Base-by-base conservation (phyloP, 371 early-diverging fungal genomes). In the Nosema muscidifuracis region DNA sequence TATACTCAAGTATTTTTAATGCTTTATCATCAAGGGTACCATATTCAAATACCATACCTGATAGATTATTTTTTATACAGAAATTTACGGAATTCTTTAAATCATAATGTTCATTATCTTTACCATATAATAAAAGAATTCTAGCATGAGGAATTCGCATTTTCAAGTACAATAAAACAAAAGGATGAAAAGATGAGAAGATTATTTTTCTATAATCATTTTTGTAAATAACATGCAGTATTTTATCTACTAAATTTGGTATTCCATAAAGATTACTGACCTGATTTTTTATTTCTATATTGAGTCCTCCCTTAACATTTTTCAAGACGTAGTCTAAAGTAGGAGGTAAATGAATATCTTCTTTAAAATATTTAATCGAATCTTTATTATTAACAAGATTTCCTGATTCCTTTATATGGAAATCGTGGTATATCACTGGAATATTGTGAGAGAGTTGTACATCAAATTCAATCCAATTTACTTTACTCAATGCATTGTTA, bases 281-380 rank as follows among this genome's bases (percentile, higher is more conserved):
- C 0, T 95, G 94, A 75, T 95, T 94, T 81, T 96, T 96, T 74
- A 95, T 87, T 81, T 96, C 97, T 65, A 96, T 89, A 73, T 95
- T 93, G 74, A 93, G 91, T 7, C 92, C 94, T 12, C 89, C 86
- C 4, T 84, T 68, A 13, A 74, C n/a, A 0, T 85, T 87, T 36
- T 86, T 85, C 4, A 86, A 84, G 2, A 88, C 86, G 64, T 55
- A 18, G 6, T 71, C 64, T 28, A 65, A 47, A 87, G 89, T 67
- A 87, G 85, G 71, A 86, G 73, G 67, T 87, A 86, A 4, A 80
- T 72, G 18, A 51, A 57, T n/a, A 28, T 51, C 61, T 24, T 77
- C 70, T 26, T 75, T 74, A 56, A 69, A 62, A 78, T 43, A 80
- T 2, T 30, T 58, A 33, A 44, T 51, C 13, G 51, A 33, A 28